Evolutionary conservation across 2,329 filamentous ascomycete species (phyloP).

Genomic region (Aspergillus sclerotialis): DNA sequence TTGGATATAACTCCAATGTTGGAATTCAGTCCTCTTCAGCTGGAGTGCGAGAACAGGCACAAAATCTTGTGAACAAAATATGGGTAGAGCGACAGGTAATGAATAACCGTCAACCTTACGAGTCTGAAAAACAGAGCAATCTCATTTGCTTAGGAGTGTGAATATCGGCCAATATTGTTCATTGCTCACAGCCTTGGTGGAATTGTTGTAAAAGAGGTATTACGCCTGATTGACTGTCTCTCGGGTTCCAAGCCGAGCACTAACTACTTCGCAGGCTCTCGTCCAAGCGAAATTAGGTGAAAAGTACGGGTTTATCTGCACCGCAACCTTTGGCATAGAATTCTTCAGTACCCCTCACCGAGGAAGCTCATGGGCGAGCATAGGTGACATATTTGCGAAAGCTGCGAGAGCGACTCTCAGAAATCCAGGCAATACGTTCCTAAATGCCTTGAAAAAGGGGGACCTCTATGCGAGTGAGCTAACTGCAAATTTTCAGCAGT

Average conservation of each 20-base stretch:
- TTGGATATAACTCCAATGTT: constrained; percentile 23
- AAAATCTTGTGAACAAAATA: constrained; percentile 12
- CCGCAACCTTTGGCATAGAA: constrained; percentile 12
- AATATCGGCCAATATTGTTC: constrained; percentile 18
- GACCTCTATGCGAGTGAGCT: constrained; percentile 10
- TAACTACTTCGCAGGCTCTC: constrained; percentile 5
- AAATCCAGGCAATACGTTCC: constrained; percentile 13
- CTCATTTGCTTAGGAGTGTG: constrained; percentile 2
- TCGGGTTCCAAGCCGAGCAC: constrained; percentile 1
- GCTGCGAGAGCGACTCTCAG: constrained; percentile 10
- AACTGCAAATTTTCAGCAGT: constrained; percentile 8
- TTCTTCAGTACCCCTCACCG: constrained; percentile 21
- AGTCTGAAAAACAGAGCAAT: neutral
- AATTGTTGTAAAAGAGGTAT: constrained; percentile 22
- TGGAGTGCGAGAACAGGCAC: constrained; percentile 14
- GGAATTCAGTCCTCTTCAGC: constrained; percentile 14
- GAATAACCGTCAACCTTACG: neutral
- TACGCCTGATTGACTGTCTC: neutral
- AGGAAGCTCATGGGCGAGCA: constrained; percentile 11
- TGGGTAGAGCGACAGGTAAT: constrained; percentile 8
- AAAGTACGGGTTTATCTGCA: constrained; percentile 9
- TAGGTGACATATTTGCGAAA: constrained; percentile 12
- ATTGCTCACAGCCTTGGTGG: constrained; percentile 22
- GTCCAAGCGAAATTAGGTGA: constrained; percentile 11
- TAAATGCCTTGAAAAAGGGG: constrained; percentile 13